Conservation (phyloP, 371 early-diverging fungal species). For the Haplosporangium sp. region DNA sequence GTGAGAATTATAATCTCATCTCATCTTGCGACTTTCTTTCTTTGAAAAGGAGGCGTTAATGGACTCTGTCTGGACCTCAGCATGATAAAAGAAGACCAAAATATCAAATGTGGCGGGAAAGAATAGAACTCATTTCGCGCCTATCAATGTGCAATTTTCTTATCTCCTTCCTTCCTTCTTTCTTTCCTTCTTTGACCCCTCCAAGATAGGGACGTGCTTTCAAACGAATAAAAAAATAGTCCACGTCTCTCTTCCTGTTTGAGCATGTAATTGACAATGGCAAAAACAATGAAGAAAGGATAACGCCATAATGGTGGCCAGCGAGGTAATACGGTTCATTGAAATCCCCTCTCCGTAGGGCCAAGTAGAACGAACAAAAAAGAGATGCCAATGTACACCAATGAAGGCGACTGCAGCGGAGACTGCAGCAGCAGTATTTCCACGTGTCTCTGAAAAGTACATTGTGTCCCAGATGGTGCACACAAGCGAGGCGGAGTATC, state of each 20-base stretch:
- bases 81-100: neutral
- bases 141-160: neutral
- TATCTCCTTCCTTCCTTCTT: neutral
- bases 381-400: no score
- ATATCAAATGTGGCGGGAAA: constrained; percentile 17
- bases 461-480: no score
- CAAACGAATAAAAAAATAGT: no score
- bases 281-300: neutral
- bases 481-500: no score
- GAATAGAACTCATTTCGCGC: constrained; percentile 5
- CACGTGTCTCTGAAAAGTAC: no score
- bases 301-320: neutral
- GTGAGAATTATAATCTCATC: neutral
- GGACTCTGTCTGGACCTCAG: neutral
- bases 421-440: no score
- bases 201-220: neutral
- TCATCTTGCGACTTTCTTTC: neutral
- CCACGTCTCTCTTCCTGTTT: no score
- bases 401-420: no score
- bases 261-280: neutral
- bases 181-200: neutral
- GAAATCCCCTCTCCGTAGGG: neutral
- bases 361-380: no score
- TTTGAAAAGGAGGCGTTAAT: neutral
- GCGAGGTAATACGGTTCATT: neutral